Evolutionary conservation across 108 stramenopile genomes (phyloP).

Genomic region (Nannochloropsis salina): DNA sequence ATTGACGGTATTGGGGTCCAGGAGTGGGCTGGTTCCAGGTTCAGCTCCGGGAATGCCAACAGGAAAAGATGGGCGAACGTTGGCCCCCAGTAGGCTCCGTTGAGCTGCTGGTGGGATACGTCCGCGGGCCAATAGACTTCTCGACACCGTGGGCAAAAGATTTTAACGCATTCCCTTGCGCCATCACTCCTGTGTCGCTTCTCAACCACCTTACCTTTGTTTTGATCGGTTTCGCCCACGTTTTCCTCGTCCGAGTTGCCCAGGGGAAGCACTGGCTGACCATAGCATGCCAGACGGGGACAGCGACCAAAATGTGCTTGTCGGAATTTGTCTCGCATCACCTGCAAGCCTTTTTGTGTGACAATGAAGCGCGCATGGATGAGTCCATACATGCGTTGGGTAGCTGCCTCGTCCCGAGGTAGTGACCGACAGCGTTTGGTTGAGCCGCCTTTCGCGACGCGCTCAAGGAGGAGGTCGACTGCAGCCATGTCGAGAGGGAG

Average conservation of each 20-base stretch:
- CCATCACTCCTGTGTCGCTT: no score
- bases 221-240: not conserved
- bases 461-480: not conserved
- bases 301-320: conserved; percentile 20
- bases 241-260: not conserved
- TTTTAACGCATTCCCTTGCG: not conserved
- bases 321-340: not conserved
- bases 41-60: not conserved
- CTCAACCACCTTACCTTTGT: not conserved
- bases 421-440: not conserved
- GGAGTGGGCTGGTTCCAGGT: not conserved
- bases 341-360: conserved; percentile 13
- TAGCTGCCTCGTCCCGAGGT: not conserved
- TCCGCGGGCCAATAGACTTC: conserved; percentile 7
- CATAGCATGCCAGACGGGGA: conserved; percentile 9
- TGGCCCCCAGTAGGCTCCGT: conserved; percentile 12
- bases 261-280: not conserved
- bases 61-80: conserved; percentile 7
- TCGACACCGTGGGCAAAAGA: conserved; percentile 24
- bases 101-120: not conserved
- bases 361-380: conserved; percentile 22
- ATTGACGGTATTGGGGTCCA: no score
- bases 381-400: conserved; percentile 22
- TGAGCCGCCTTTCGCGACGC: not conserved
- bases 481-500: not conserved